Evolutionary conservation across 148 eudicot genomes (phyloP).

Genomic region (Spergularia bocconei): DNA sequence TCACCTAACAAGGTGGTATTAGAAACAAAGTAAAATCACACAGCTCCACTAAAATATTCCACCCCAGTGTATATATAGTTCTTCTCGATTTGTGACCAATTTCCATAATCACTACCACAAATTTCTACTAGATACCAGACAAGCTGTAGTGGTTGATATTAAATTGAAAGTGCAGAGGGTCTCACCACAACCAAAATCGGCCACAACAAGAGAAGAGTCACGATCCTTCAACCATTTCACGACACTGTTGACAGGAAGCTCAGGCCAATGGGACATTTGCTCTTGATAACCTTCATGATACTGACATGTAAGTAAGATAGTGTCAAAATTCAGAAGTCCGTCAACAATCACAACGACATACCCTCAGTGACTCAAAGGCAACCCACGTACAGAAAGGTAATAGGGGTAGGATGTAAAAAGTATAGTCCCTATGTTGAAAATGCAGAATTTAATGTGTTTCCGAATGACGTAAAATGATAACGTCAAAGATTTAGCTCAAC

Average conservation of each 20-base stretch:
- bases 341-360: neutral
- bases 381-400: too few species aligned
- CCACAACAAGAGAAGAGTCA: conserved; percentile 68
- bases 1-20: neutral
- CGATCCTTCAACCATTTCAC: conserved; percentile 84
- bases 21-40: neutral
- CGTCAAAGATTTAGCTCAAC: too few species aligned
- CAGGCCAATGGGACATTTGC: conserved; percentile 97
- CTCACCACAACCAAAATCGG: conserved; percentile 98
- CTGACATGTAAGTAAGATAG: conserved; percentile 53
- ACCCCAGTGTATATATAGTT: too few species aligned
- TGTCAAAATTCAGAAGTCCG: conserved; percentile 11
- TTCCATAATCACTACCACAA: neutral
- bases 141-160: neutral
- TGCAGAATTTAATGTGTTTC: too few species aligned
- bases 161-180: conserved; percentile 2
- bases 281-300: conserved; percentile 98
- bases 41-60: neutral
- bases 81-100: neutral
- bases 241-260: conserved; percentile 79
- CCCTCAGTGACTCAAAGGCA: too few species aligned
- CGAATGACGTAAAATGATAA: too few species aligned
- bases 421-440: too few species aligned
- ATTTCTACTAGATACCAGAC: neutral
- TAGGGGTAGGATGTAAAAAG: too few species aligned